phyloP scores from a whole-genome alignment of 1,284 basidiomycete species.

The Inonotus hispidus region DNA sequence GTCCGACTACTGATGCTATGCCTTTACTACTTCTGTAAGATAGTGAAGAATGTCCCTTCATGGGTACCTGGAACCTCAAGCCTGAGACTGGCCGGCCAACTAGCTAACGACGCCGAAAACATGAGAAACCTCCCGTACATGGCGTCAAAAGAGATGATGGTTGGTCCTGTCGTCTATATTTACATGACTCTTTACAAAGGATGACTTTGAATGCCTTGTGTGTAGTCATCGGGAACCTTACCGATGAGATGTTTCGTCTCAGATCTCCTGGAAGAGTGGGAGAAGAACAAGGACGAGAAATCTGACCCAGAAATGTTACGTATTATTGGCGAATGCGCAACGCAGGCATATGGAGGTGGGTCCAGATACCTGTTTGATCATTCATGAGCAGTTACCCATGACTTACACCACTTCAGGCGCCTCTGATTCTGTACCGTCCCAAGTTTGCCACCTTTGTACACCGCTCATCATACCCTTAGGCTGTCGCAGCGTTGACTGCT shows the following conservation, averaged over 20 bases:
- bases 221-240: not conserved
- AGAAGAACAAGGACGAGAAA: not conserved
- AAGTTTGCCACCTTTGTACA: not conserved
- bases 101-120: not conserved
- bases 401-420: conserved; percentile 2
- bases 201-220: not conserved
- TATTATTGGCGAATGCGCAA: not conserved
- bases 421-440: conserved; percentile 8
- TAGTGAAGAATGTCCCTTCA: conserved; percentile 15
- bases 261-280: not conserved
- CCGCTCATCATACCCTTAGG: conserved; percentile 27
- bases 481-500: conserved; percentile 43
- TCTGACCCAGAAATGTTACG: not conserved
- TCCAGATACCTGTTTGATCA: not conserved
- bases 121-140: conserved; percentile 5
- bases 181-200: not conserved
- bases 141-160: conserved; percentile 1
- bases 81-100: conserved; percentile 8
- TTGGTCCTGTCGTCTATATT: not conserved
- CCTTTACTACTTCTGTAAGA: not conserved
- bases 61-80: conserved; percentile 18
- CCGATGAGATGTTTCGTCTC: conserved; percentile 4
- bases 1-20: not conserved
- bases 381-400: not conserved
- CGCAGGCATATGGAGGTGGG: not conserved